Evolutionary conservation across 1,284 basidiomycete genomes (phyloP).

Genomic region (Trametes polyzona): DNA sequence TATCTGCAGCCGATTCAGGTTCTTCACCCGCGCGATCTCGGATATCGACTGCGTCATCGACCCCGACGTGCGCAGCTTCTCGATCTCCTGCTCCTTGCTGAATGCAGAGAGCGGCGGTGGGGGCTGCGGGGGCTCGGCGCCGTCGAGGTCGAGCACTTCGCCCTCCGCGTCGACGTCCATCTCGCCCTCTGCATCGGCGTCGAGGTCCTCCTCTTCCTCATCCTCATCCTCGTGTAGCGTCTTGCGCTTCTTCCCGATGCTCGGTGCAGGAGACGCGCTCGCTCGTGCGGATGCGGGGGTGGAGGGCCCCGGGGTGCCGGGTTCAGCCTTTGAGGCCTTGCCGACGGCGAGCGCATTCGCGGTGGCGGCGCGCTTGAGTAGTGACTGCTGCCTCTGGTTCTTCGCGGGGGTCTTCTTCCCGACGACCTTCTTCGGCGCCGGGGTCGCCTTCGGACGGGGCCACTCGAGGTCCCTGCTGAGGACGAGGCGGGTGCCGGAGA

Average conservation of each 20-base stretch:
- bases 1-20: conserved; percentile 95
- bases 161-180: conserved; percentile 56
- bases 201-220: conserved; percentile 66
- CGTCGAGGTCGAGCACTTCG: conserved; percentile 46
- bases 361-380: conserved; percentile 41
- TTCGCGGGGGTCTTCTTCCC: conserved; percentile 66
- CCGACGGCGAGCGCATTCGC: conserved; percentile 33
- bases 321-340: conserved; percentile 32
- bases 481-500: conserved; percentile 87
- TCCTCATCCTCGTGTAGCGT: conserved; percentile 59
- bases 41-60: conserved; percentile 99
- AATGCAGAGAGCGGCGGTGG: conserved; percentile 59
- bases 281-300: conserved; percentile 49
- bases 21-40: conserved; percentile 98
- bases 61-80: conserved; percentile 95
- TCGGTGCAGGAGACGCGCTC: conserved; percentile 57
- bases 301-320: conserved; percentile 28
- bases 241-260: conserved; percentile 67
- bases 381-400: conserved; percentile 40
- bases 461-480: conserved; percentile 90
- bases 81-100: conserved; percentile 98
- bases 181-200: conserved; percentile 60
- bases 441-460: conserved; percentile 85
- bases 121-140: conserved; percentile 40
- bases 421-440: conserved; percentile 55